Percentiles rank a stretch among this genome's conserved stretches.
Conservation (phyloP, 768 basidiomycete genomes). For the Lentinula sp. region DNA sequence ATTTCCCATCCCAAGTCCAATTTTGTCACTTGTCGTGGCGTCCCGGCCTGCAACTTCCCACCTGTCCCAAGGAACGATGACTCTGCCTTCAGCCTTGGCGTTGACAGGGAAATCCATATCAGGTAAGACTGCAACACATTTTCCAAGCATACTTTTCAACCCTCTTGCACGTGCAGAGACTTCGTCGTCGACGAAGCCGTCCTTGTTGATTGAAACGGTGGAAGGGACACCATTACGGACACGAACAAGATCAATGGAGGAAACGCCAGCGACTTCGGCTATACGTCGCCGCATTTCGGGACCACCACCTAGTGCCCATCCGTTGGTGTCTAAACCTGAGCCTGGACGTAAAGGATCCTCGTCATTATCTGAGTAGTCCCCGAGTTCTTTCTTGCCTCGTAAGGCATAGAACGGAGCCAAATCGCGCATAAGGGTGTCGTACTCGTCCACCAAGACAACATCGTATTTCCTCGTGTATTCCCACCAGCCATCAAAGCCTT, state of each 20-base stretch:
- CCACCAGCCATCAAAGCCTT: slow-evolving; percentile 92
- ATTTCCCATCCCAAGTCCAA: background rate
- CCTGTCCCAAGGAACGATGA: slow-evolving; percentile 89
- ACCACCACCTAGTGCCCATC: slow-evolving; percentile 1
- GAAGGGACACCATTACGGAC: slow-evolving; percentile 56
- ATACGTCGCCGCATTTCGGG: slow-evolving; percentile 5
- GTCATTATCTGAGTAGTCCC: slow-evolving; percentile 27
- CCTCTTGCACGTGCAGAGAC: slow-evolving; percentile 74
- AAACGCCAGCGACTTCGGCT: slow-evolving; percentile 30
- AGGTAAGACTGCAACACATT: slow-evolving; percentile 51
- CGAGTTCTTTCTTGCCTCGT: slow-evolving; percentile 62
- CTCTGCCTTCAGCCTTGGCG: slow-evolving; percentile 87
- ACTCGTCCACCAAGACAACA: slow-evolving; percentile 86
- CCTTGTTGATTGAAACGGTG: slow-evolving; percentile 50
- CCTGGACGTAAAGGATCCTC: background rate
- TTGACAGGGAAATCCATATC: slow-evolving; percentile 96
- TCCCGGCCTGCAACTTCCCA: slow-evolving; percentile 2
- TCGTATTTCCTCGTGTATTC: slow-evolving; percentile 65
- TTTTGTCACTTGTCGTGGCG: background rate
- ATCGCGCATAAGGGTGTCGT: slow-evolving; percentile 73
- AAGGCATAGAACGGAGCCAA: slow-evolving; percentile 77
- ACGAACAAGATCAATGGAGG: slow-evolving; percentile 85
- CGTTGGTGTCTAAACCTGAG: background rate
- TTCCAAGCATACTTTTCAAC: slow-evolving; percentile 65
- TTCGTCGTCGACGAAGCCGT: slow-evolving; percentile 56